phyloP scores from a whole-genome alignment of 2,329 filamentous ascomycete species.

The Dothideomycetes sp. region DNA sequence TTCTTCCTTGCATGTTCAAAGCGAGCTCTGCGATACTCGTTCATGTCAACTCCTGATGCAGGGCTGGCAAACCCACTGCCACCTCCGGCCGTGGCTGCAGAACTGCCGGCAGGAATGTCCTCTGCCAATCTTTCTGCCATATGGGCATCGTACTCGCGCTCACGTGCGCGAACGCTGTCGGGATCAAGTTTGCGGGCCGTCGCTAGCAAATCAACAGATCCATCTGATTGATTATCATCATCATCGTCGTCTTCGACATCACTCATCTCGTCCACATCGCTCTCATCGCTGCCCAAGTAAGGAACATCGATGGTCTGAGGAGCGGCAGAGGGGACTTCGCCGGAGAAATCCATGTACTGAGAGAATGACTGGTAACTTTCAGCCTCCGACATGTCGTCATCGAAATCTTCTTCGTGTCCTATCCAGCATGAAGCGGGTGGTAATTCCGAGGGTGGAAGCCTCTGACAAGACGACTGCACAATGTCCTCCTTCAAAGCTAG shows the following conservation, averaged over 20 bases:
- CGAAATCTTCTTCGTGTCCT: slow-evolving; percentile 29
- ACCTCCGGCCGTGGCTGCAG: slow-evolving; percentile 39
- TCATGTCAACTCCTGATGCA: slow-evolving; percentile 9
- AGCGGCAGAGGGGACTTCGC: slow-evolving; percentile 21
- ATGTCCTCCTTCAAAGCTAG: slow-evolving; percentile 54
- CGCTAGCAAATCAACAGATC: slow-evolving; percentile 37
- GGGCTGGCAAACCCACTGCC: slow-evolving; percentile 41
- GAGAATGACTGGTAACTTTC: slow-evolving; percentile 21
- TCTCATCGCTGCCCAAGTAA: slow-evolving; percentile 19
- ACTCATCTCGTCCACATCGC: slow-evolving; percentile 17
- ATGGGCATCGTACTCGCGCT: slow-evolving; percentile 39
- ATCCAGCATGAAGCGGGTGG: slow-evolving; percentile 37
- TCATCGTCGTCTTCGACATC: slow-evolving; percentile 22
- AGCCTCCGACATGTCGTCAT: slow-evolving; percentile 29
- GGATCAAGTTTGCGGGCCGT: slow-evolving; percentile 36
- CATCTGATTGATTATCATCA: slow-evolving; percentile 28
- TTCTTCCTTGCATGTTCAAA: not conserved
- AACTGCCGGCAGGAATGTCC: slow-evolving; percentile 41
- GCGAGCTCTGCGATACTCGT: slow-evolving; percentile 4
- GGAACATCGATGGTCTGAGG: slow-evolving; percentile 26
- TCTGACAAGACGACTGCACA: slow-evolving; percentile 56
- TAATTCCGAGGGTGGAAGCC: slow-evolving; percentile 41
- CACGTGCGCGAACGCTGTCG: slow-evolving; percentile 30
- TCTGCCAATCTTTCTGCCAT: slow-evolving; percentile 40
- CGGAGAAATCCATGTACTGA: slow-evolving; percentile 17